A percentile compares a stretch with the other conserved stretches of the same genome.
phyloP scores from a whole-genome alignment of 805 yeast genomes.

The Hanseniaspora lindneri region DNA sequence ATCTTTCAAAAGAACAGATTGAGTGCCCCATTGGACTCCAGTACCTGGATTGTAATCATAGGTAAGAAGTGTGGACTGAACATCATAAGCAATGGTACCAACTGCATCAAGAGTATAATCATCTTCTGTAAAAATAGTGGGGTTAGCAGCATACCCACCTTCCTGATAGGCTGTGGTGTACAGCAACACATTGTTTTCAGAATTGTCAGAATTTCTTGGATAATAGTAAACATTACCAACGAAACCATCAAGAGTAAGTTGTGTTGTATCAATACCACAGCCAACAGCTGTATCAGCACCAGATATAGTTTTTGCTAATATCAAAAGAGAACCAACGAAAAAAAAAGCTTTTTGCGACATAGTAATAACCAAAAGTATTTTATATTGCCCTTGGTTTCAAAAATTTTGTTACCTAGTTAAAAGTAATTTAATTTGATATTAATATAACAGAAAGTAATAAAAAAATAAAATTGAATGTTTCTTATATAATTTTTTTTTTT shows the following conservation, averaged over 20 bases:
- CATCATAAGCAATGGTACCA: not conserved
- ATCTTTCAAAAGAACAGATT: not conserved
- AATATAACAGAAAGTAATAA: too few species aligned
- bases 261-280: not conserved
- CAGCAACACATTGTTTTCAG: not conserved
- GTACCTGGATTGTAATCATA: not conserved
- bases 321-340: not conserved
- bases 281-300: not conserved
- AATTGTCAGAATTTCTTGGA: not conserved
- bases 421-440: too few species aligned
- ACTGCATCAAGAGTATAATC: not conserved
- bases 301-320: not conserved
- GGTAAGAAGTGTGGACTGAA: not conserved
- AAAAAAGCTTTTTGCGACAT: too few species aligned
- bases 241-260: not conserved
- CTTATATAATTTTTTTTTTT: too few species aligned
- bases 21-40: not conserved
- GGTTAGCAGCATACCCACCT: not conserved
- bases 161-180: not conserved
- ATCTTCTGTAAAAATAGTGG: conserved; percentile 1
- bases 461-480: too few species aligned
- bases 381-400: too few species aligned
- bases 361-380: too few species aligned
- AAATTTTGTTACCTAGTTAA: too few species aligned
- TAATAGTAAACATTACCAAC: conserved; percentile 3